Evolutionary conservation across 2,329 filamentous ascomycete genomes (phyloP).

Genomic region (Botryotinia globosa): DNA sequence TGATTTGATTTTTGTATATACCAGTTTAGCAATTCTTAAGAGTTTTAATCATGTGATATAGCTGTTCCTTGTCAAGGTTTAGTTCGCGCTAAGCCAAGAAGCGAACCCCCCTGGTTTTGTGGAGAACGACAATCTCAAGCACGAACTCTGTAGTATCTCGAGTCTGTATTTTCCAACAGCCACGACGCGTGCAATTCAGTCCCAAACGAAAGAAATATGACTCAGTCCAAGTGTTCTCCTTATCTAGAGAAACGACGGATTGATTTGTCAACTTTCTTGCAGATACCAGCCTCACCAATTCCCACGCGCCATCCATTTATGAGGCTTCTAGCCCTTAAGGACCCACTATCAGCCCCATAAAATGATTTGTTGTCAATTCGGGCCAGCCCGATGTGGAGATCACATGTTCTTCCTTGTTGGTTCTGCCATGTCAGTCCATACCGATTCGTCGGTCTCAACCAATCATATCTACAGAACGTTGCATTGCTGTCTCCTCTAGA

Average conservation of each 20-base stretch:
- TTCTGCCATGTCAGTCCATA: conserved; percentile 1
- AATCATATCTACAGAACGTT: conserved; percentile 1
- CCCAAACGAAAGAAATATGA: neutral
- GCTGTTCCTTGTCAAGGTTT: neutral
- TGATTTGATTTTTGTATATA: neutral
- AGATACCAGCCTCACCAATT: neutral
- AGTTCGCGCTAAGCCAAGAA: neutral
- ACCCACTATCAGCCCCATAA: neutral
- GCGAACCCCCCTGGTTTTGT: neutral
- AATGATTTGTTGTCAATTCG: conserved; percentile 18
- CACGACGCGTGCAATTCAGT: neutral
- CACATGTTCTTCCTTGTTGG: conserved; percentile 9
- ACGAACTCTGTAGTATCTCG: neutral
- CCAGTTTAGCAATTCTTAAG: neutral
- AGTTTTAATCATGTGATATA: neutral
- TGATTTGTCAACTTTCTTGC: neutral
- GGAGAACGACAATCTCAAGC: neutral
- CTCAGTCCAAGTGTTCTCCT: neutral
- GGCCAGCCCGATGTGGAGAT: conserved; percentile 1
- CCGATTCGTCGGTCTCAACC: neutral
- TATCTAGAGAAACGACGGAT: neutral
- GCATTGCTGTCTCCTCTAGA: conserved; percentile 13
- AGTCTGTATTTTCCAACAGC: neutral
- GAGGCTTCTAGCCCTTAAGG: neutral
- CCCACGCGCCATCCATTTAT: neutral